phyloP scores from a whole-genome alignment of 2,329 filamentous ascomycete genomes.

The Pseudogymnoascus sp. region DNA sequence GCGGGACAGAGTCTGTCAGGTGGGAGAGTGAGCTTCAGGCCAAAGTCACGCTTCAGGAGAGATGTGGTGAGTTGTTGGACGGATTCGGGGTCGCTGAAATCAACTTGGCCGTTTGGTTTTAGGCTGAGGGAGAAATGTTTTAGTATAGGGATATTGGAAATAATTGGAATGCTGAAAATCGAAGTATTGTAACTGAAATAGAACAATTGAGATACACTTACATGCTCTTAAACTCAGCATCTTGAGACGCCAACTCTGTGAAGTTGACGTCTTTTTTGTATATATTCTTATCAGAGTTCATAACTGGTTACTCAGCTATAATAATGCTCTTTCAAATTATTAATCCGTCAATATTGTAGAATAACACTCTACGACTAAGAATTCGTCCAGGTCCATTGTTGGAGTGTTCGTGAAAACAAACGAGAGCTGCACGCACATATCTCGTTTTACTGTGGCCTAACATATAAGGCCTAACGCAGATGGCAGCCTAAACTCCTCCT shows the following conservation, averaged over 20 bases:
- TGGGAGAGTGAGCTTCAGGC: conserved; percentile 61
- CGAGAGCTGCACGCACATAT: background rate
- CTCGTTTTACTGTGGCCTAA: background rate
- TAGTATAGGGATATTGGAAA: background rate
- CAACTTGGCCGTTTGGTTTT: conserved; percentile 51
- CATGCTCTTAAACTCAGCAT: conserved; percentile 51
- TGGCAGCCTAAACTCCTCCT: background rate
- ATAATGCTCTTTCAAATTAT: background rate
- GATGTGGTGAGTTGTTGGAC: conserved; percentile 76
- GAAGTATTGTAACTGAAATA: background rate
- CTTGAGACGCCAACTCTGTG: conserved; percentile 47
- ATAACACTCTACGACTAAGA: background rate
- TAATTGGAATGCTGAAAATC: background rate
- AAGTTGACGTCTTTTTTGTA: conserved; percentile 57
- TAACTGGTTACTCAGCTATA: background rate
- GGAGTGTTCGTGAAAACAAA: background rate
- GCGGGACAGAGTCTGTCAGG: conserved; percentile 78
- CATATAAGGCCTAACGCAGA: background rate
- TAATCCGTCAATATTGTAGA: background rate
- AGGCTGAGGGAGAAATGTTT: conserved; percentile 30
- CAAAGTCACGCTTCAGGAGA: conserved; percentile 68
- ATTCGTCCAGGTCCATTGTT: background rate
- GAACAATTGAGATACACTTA: conserved; percentile 30
- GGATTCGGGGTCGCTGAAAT: conserved; percentile 72
- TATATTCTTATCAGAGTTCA: conserved; percentile 28